These are phyloP conservation scores for Trypanosoma conorhini DNA, from an alignment of 208 protist species.

Conservation along the genomic window DNA sequence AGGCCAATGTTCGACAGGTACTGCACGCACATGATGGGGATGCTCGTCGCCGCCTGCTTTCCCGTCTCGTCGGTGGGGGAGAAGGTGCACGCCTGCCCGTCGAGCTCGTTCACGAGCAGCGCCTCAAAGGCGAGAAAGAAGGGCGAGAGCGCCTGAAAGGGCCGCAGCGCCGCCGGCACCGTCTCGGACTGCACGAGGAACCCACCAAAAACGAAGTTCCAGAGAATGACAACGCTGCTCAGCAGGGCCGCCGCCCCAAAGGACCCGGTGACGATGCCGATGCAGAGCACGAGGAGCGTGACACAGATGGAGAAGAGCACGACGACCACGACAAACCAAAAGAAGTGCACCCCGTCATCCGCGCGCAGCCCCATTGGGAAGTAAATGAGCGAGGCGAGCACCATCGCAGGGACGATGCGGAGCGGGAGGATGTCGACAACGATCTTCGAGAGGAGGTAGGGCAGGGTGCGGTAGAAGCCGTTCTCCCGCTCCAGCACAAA, in stretches of 20 bases:
- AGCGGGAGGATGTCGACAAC: slow-evolving; percentile 89
- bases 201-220: slow-evolving; percentile 93
- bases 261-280: slow-evolving; percentile 73
- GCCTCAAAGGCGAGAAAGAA: slow-evolving; percentile 92
- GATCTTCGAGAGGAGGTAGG: slow-evolving; percentile 92
- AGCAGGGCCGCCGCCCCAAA: slow-evolving; percentile 84
- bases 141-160: slow-evolving; percentile 76
- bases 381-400: slow-evolving; percentile 89
- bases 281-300: slow-evolving; percentile 79
- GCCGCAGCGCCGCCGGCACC: slow-evolving; percentile 61
- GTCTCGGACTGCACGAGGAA: slow-evolving; percentile 86
- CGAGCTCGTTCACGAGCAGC: slow-evolving; percentile 92
- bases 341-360: slow-evolving; percentile 79
- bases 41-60: slow-evolving; percentile 46
- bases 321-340: slow-evolving; percentile 87
- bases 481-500: slow-evolving; percentile 89
- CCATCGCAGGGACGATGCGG: slow-evolving; percentile 77
- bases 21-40: slow-evolving; percentile 85
- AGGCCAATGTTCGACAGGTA: slow-evolving; percentile 88
- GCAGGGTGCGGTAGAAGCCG: slow-evolving; percentile 83
- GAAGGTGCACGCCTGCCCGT: slow-evolving; percentile 84
- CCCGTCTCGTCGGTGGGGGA: slow-evolving; percentile 79
- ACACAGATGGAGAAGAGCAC: slow-evolving; percentile 84
- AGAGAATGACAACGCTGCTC: slow-evolving; percentile 87
- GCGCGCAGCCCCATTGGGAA: slow-evolving; percentile 90